A percentile compares a stretch with the other conserved stretches of the same genome.
Evolutionary conservation across 352 stramenopile genomes (phyloP).

Genomic region (Phytopythium vexans): DNA sequence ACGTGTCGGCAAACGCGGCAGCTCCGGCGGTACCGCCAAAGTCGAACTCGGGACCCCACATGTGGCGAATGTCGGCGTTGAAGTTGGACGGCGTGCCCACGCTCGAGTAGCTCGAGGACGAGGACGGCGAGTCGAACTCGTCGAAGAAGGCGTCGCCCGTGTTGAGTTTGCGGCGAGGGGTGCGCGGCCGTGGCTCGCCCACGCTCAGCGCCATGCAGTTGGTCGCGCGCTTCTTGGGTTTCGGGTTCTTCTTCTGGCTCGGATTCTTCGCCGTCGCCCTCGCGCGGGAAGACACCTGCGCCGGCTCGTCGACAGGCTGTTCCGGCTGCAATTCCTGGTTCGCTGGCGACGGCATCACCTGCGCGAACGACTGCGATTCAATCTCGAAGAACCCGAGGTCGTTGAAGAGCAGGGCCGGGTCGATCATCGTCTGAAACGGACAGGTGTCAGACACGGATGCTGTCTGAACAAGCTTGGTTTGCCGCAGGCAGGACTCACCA

Average conservation of each 20-base stretch:
- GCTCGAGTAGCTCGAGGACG: constrained; percentile 37
- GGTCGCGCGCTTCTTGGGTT: constrained; percentile 64
- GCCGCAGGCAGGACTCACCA: neutral
- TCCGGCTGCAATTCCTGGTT: constrained; percentile 10
- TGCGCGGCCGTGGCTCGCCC: constrained; percentile 61
- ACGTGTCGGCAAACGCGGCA: constrained; percentile 58
- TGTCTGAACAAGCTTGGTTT: no score
- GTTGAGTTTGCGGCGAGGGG: constrained; percentile 63
- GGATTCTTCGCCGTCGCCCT: neutral
- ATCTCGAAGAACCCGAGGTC: constrained; percentile 65
- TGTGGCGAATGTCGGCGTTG: constrained; percentile 32
- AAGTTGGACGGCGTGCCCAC: constrained; percentile 75
- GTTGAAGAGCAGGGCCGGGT: constrained; percentile 52
- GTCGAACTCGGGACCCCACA: constrained; percentile 68
- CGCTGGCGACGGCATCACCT: constrained; percentile 25
- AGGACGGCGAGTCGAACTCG: constrained; percentile 29
- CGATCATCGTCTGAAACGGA: constrained; percentile 9
- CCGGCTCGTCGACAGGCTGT: neutral
- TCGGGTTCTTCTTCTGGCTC: constrained; percentile 29
- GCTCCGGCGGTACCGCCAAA: constrained; percentile 28
- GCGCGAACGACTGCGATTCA: constrained; percentile 63
- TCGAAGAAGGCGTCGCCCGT: constrained; percentile 54
- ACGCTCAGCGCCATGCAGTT: constrained; percentile 52
- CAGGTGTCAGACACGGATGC: no score
- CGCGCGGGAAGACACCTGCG: neutral